phyloP scores from a whole-genome alignment of 345 rosid species.

The Brassica juncea region DNA sequence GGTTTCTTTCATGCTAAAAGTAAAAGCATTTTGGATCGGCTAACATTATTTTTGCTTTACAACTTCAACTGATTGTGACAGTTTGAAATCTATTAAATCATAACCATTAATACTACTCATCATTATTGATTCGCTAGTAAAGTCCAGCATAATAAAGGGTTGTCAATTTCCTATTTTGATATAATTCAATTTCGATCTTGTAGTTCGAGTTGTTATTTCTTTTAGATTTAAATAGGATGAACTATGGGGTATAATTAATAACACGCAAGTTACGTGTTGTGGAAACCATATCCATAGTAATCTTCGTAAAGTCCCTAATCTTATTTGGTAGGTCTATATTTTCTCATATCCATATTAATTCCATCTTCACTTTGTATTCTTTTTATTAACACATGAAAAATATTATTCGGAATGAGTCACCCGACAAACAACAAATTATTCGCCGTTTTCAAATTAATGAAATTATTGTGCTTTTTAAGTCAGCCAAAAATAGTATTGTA shows the following conservation, averaged over 20 bases:
- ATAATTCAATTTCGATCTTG: not conserved
- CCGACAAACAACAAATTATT: slow-evolving; percentile 5
- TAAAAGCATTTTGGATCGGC: not conserved
- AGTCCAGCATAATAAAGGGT: not conserved
- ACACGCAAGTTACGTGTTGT: slow-evolving; percentile 16
- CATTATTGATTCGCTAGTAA: slow-evolving; percentile 8
- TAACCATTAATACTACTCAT: not conserved
- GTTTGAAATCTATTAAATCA: slow-evolving; percentile 1
- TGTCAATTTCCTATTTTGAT: slow-evolving; percentile 9
- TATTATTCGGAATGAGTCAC: not conserved
- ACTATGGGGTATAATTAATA: slow-evolving; percentile 2
- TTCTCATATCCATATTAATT: slow-evolving; percentile 6
- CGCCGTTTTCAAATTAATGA: not conserved
- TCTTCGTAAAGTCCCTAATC: slow-evolving; percentile 10
- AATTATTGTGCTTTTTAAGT: not conserved
- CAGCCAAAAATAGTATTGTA: not conserved
- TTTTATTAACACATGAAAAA: not conserved
- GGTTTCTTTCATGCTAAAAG: slow-evolving; percentile 2
- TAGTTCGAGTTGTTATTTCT: not conserved
- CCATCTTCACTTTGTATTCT: not conserved
- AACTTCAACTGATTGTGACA: slow-evolving; percentile 6
- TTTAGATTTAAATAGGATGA: not conserved
- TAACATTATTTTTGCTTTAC: slow-evolving; percentile 12
- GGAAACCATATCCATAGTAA: slow-evolving; percentile 25
- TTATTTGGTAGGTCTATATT: not conserved